These are phyloP conservation scores for Lobosporangium transversale DNA, from an alignment of 192 early-diverging fungal species.

Conservation along the genomic window DNA sequence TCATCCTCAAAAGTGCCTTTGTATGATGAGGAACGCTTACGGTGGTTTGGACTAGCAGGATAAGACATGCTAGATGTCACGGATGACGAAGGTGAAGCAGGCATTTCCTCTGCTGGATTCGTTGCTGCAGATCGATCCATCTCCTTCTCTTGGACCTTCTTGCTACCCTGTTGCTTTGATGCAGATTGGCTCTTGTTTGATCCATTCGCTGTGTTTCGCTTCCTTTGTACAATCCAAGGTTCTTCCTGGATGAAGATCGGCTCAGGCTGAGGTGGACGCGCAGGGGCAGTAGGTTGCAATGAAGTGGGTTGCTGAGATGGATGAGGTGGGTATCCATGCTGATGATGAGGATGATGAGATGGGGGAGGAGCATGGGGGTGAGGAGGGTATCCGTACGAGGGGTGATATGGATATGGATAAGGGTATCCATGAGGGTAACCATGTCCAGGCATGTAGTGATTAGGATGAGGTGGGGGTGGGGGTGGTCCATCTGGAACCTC, in stretches of 20 bases:
- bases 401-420: conserved; percentile 47
- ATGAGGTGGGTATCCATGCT: conserved; percentile 8
- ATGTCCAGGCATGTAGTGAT: conserved; percentile 32
- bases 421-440: conserved; percentile 39
- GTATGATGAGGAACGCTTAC: conserved; percentile 13
- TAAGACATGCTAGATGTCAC: conserved; percentile 16
- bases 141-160: conserved; percentile 17
- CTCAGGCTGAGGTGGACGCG: conserved; percentile 21
- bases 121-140: neutral
- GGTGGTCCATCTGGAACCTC: conserved; percentile 21
- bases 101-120: neutral
- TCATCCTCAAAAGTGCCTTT: neutral
- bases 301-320: conserved; percentile 12
- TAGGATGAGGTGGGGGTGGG: conserved; percentile 24
- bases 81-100: conserved; percentile 26
- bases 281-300: neutral
- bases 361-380: conserved; percentile 34
- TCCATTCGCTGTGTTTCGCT: conserved; percentile 17
- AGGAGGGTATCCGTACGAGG: conserved; percentile 38
- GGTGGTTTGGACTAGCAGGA: conserved; percentile 6
- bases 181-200: conserved; percentile 5
- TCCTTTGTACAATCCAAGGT: conserved; percentile 44
- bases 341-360: conserved; percentile 23
- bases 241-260: conserved; percentile 53
- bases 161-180: conserved; percentile 5